These are phyloP conservation scores for Globisporangium heterothallicum DNA, from an alignment of 352 stramenopile genomes.

Conservation along the genomic window DNA sequence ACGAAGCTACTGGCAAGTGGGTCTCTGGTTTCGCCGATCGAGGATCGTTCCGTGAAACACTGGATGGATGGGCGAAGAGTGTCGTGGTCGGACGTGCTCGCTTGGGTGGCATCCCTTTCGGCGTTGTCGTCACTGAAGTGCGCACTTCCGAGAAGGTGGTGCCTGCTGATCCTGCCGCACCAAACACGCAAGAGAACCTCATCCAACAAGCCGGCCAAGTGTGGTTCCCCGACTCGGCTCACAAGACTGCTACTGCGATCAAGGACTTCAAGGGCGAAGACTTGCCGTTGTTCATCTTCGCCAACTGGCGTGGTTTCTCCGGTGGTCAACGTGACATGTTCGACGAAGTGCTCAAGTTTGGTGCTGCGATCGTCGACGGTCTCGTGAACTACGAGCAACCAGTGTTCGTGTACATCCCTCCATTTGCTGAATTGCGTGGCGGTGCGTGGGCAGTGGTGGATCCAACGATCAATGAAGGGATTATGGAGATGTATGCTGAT, in stretches of 20 bases:
- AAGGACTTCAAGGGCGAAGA: constrained; percentile 99
- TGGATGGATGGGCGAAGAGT: constrained; percentile 99
- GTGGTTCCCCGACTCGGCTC: constrained; percentile 99
- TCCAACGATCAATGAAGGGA: constrained; percentile 97
- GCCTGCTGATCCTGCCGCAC: constrained; percentile 96
- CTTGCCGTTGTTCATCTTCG: constrained; percentile 99
- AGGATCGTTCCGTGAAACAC: constrained; percentile 97
- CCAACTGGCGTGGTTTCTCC: constrained; percentile 99
- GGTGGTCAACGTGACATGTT: constrained; percentile 99
- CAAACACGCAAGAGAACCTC: constrained; percentile 95
- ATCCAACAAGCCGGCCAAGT: constrained; percentile 98
- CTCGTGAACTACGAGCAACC: constrained; percentile 99
- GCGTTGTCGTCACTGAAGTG: constrained; percentile 98
- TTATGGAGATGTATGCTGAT: constrained; percentile 99
- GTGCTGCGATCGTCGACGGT: constrained; percentile 98
- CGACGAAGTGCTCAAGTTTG: constrained; percentile 99
- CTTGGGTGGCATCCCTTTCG: constrained; percentile 97
- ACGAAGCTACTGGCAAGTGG: constrained; percentile 79
- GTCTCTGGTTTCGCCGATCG: constrained; percentile 97
- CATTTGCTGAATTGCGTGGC: constrained; percentile 97
- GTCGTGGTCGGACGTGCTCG: constrained; percentile 97
- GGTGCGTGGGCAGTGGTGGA: constrained; percentile 99
- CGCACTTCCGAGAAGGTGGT: constrained; percentile 95
- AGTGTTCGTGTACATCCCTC: constrained; percentile 99
- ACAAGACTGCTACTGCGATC: constrained; percentile 99